A percentile compares a stretch with the other conserved stretches of the same genome.
phyloP scores from a whole-genome alignment of 352 stramenopile species.

The Elongisporangium prolatum region DNA sequence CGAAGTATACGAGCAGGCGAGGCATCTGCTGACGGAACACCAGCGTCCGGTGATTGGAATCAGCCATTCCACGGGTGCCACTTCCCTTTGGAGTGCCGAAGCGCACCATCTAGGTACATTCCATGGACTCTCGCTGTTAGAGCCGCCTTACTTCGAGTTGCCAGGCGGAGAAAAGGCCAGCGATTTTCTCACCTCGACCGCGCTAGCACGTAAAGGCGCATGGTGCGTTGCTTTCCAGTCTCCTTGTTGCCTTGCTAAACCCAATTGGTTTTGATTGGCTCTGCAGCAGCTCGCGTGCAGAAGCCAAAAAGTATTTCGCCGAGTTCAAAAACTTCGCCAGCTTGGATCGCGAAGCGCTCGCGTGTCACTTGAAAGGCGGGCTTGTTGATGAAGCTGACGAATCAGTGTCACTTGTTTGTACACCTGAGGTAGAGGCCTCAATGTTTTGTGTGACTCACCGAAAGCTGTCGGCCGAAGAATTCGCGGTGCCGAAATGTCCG shows the following conservation, averaged over 20 bases:
- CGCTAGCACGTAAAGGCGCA: conserved; percentile 11
- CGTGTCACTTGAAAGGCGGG: conserved; percentile 26
- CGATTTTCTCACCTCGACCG: conserved; percentile 20
- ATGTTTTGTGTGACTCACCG: conserved; percentile 23
- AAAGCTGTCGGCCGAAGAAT: conserved; percentile 18
- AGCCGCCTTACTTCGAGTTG: conserved; percentile 23
- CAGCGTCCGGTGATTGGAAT: conserved; percentile 20
- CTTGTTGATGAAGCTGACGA: conserved; percentile 25
- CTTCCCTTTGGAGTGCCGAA: conserved; percentile 25
- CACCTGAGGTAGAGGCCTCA: conserved; percentile 33
- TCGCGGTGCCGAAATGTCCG: conserved; percentile 20
- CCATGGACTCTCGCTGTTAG: conserved; percentile 26
- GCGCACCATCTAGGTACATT: conserved; percentile 23
- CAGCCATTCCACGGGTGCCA: conserved; percentile 30
- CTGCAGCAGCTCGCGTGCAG: conserved; percentile 16
- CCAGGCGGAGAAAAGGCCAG: conserved; percentile 10
- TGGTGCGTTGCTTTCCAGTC: conserved; percentile 8
- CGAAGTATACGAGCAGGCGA: conserved; percentile 11
- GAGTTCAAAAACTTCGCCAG: conserved; percentile 29
- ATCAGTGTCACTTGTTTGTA: conserved; percentile 18
- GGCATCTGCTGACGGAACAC: conserved; percentile 4
- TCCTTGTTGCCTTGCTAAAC: neutral
- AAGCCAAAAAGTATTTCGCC: conserved; percentile 20
- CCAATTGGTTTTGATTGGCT: neutral
- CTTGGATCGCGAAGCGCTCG: conserved; percentile 36